Evolutionary conservation across 371 early-diverging fungal species (phyloP), one percentile per base, ranked within the genome.

Genomic region (Cokeromyces recurvatus): DNA sequence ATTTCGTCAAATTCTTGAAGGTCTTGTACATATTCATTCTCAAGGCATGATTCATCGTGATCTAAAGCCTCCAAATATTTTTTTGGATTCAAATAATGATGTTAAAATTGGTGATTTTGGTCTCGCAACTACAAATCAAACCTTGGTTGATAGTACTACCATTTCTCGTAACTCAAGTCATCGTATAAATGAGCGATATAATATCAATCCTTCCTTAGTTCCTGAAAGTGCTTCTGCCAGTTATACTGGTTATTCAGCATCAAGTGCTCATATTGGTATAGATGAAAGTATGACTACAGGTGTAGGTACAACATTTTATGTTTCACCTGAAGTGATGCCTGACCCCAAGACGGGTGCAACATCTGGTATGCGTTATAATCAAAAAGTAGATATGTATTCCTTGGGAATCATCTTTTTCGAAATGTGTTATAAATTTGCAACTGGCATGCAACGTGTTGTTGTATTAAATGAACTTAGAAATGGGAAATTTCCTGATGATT

Each of bases 31-130:
- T 58, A 85, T 94, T 32, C 92, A 92, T 55, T 71, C 81, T 3
- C 78, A 88, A 57, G 91, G 90, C 29, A 89, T 98, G 65, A 97
- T 98, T 34, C 99, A 99, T 64, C 79, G 99, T 48, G 99, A 99
- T 68, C 62, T 99, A 31, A 99, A 99, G 61, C 95, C 96, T 14
- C 93, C 88, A 58, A 98, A 94, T 68, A 82, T 97, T 54, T 87
- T 99, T 46, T 68, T 99, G 64, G 92, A 94, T 59, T 77, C 86
- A 16, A 82, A 91, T 38, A 85, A 84, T 29, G 91, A 91, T 57
- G 82, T 95, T 46, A 94, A 94, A 46, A 91, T 99, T 53, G 97
- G 96, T 46, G 99, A 99, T 57, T 99, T 99, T 74, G 99, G 99
- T 0, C 78, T 99, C 46, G 93, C 91, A 1, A 97, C 95, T 20